Evolutionary conservation across 768 basidiomycete species (phyloP).

Genomic region (Lentinula sp.): DNA sequence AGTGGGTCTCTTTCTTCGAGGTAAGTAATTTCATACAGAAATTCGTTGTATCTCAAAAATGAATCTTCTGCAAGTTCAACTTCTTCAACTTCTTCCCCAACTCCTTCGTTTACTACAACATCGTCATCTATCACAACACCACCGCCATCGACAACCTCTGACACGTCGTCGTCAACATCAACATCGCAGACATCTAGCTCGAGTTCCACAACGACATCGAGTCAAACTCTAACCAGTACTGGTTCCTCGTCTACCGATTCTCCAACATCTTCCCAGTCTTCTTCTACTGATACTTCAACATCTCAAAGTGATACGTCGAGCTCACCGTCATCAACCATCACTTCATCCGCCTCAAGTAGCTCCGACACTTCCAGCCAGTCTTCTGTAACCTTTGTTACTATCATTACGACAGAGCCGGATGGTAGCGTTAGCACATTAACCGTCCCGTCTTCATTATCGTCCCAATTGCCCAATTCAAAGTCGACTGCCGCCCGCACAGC

Average conservation of each 20-base stretch:
- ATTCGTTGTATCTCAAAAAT: background rate
- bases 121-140: constrained; percentile 12
- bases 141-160: background rate
- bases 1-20: background rate
- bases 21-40: background rate
- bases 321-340: background rate
- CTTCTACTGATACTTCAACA: background rate
- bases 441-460: constrained; percentile 5
- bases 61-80: background rate
- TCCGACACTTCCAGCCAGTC: background rate
- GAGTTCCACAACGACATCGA: background rate
- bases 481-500: constrained; percentile 22
- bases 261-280: background rate
- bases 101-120: constrained; percentile 8
- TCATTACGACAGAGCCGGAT: background rate
- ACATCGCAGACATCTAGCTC: constrained; percentile 12
- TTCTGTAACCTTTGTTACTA: background rate
- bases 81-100: constrained; percentile 14
- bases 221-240: background rate
- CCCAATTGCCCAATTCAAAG: constrained; percentile 10
- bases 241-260: background rate
- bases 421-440: background rate
- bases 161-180: constrained; percentile 8
- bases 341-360: background rate
- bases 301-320: background rate